Conservation (phyloP, 768 basidiomycete genomes). For the Boletellus ananiceps region DNA sequence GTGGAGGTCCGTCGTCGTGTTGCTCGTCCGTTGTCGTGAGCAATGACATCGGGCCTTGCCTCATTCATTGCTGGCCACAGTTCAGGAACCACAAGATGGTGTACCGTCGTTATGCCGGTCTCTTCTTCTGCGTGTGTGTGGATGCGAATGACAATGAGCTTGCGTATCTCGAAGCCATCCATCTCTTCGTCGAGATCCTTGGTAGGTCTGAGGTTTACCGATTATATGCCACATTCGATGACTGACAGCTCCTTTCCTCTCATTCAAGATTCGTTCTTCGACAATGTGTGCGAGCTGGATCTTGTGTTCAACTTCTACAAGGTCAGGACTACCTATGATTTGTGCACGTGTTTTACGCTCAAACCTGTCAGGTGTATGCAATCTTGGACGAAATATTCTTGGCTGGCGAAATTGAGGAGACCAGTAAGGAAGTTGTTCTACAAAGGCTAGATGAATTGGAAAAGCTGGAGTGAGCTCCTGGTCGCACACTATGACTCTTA, state of each 20-base stretch:
- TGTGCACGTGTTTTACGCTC: background rate
- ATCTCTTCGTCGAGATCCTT: conserved; percentile 95
- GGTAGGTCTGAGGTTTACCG: conserved; percentile 47
- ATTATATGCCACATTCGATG: background rate
- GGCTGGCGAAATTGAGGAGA: conserved; percentile 98
- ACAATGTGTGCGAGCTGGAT: conserved; percentile 97
- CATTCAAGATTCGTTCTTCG: conserved; percentile 86
- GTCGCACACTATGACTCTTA: conserved; percentile 7
- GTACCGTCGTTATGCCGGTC: conserved; percentile 92
- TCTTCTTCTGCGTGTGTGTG: conserved; percentile 94
- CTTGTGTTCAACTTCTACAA: conserved; percentile 99
- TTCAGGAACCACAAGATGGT: conserved; percentile 98
- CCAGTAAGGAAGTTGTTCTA: conserved; percentile 93
- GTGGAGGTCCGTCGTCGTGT: conserved; percentile 83
- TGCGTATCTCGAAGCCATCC: conserved; percentile 95
- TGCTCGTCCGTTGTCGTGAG: conserved; percentile 45
- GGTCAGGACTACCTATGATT: conserved; percentile 34
- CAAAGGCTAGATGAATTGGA: conserved; percentile 88
- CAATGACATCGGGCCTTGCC: background rate
- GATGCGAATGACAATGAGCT: conserved; percentile 99
- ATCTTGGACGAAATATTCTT: conserved; percentile 98
- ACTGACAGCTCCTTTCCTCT: background rate
- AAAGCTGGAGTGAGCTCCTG: conserved; percentile 67
- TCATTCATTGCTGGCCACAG: conserved; percentile 37
- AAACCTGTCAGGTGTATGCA: conserved; percentile 74